Evolutionary conservation across 768 basidiomycete species (phyloP).

Genomic region (Cystofilobasidium ferigula): DNA sequence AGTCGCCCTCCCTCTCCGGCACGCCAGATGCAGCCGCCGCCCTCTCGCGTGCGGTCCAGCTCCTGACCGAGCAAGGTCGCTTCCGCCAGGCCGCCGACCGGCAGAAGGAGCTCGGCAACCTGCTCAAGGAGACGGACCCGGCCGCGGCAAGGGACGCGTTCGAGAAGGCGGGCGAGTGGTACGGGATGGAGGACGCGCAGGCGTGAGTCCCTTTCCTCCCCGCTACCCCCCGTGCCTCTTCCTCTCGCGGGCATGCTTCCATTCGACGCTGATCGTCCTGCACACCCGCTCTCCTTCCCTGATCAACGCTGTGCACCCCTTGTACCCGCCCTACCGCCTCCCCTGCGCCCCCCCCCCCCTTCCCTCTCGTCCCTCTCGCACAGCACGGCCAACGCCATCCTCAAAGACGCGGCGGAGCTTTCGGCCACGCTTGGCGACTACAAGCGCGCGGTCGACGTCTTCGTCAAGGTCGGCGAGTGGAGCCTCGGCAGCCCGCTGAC

Average conservation of each 20-base stretch:
- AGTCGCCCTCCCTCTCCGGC: slow-evolving; percentile 22
- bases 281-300: no score
- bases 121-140: slow-evolving; percentile 38
- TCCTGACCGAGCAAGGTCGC: slow-evolving; percentile 70
- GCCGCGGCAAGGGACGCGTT: slow-evolving; percentile 82
- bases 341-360: neutral
- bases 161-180: slow-evolving; percentile 89
- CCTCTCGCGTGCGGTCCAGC: slow-evolving; percentile 67
- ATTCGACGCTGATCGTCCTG: no score
- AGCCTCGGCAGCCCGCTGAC: slow-evolving; percentile 71
- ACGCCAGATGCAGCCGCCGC: slow-evolving; percentile 75
- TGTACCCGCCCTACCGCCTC: neutral
- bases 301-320: slow-evolving; percentile 20
- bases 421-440: slow-evolving; percentile 82
- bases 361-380: slow-evolving; percentile 13
- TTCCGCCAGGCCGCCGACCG: slow-evolving; percentile 97
- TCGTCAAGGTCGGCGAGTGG: slow-evolving; percentile 78
- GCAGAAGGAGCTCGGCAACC: slow-evolving; percentile 48
- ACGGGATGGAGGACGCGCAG: slow-evolving; percentile 89
- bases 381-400: slow-evolving; percentile 91
- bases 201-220: slow-evolving; percentile 53
- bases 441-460: slow-evolving; percentile 69
- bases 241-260: neutral
- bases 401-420: slow-evolving; percentile 91
- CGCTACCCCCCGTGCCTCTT: neutral